phyloP scores from a whole-genome alignment of 176 grass and related monocot species.

The Aechmea fasciata region DNA sequence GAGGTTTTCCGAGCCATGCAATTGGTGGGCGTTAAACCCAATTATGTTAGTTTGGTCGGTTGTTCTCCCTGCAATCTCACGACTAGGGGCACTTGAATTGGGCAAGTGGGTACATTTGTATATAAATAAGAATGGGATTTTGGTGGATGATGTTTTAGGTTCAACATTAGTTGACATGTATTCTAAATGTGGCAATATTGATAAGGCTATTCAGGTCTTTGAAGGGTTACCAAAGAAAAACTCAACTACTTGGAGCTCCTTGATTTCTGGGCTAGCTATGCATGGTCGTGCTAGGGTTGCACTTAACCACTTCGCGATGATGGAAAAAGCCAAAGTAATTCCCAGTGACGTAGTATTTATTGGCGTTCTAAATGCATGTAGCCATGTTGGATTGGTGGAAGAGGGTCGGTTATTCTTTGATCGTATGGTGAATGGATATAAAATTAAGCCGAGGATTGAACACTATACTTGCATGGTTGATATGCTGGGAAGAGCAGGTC shows the following conservation, averaged over 20 bases:
- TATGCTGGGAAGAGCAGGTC: conserved; percentile 14
- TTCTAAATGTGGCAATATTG: conserved; percentile 16
- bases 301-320: conserved; percentile 4
- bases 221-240: conserved; percentile 14
- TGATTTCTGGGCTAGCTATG: conserved; percentile 16
- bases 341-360: conserved; percentile 14
- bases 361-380: conserved; percentile 15
- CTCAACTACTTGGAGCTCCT: conserved; percentile 12
- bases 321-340: conserved; percentile 12
- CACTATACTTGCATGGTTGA: conserved; percentile 18
- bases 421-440: conserved; percentile 1
- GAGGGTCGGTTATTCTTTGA: conserved; percentile 7
- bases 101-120: conserved; percentile 23
- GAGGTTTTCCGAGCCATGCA: conserved; percentile 14
- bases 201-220: conserved; percentile 17
- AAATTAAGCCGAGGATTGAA: conserved; percentile 7
- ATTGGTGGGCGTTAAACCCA: conserved; percentile 8
- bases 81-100: conserved; percentile 10
- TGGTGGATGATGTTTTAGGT: conserved; percentile 15
- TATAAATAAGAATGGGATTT: conserved; percentile 11
- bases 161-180: conserved; percentile 24
- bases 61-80: conserved; percentile 12
- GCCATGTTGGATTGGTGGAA: conserved; percentile 20
- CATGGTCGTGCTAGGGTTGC: conserved; percentile 12
- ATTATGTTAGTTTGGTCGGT: conserved; percentile 20